Percentiles rank a stretch among this genome's conserved stretches.
phyloP scores from a whole-genome alignment of 352 stramenopile species.

The Phytophthora pinifolia region DNA sequence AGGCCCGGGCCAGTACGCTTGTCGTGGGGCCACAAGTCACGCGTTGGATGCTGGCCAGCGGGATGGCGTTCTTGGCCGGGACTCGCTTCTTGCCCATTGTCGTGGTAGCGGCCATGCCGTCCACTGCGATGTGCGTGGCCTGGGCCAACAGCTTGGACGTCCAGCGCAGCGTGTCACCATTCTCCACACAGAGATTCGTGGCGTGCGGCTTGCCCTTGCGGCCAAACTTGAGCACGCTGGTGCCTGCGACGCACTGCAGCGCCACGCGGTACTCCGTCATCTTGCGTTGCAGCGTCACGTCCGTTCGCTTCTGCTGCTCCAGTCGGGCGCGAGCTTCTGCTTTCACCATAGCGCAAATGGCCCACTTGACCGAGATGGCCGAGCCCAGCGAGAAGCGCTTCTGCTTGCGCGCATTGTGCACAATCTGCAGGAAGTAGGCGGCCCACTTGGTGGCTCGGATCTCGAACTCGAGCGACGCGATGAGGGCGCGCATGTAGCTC shows the following conservation, averaged over 20 bases:
- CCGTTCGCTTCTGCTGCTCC: constrained; percentile 42
- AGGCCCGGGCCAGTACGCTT: constrained; percentile 60
- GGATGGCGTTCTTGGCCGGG: constrained; percentile 62
- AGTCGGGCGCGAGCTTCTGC: constrained; percentile 44
- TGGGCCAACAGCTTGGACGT: constrained; percentile 68
- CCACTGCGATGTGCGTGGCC: constrained; percentile 32
- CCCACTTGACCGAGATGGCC: constrained; percentile 62
- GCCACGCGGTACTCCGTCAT: constrained; percentile 86
- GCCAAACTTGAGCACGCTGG: constrained; percentile 75
- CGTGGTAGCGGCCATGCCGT: constrained; percentile 33
- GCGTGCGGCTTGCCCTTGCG: constrained; percentile 78
- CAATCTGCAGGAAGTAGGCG: constrained; percentile 69
- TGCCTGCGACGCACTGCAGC: constrained; percentile 75
- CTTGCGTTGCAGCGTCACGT: constrained; percentile 66
- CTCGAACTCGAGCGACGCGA: constrained; percentile 65
- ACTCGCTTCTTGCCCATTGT: constrained; percentile 48
- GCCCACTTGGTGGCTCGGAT: constrained; percentile 82
- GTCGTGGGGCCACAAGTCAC: constrained; percentile 59
- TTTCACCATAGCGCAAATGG: constrained; percentile 57
- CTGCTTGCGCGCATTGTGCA: constrained; percentile 35
- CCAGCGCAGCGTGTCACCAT: constrained; percentile 78
- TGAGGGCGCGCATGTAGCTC: constrained; percentile 36
- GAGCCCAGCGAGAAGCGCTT: constrained; percentile 32
- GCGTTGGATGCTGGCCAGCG: constrained; percentile 55
- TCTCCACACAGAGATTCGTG: constrained; percentile 76